A percentile compares a stretch with the other conserved stretches of the same genome.
Evolutionary conservation across 495 filamentous ascomycete species (phyloP).

Genomic region (Trichoderma virens): DNA sequence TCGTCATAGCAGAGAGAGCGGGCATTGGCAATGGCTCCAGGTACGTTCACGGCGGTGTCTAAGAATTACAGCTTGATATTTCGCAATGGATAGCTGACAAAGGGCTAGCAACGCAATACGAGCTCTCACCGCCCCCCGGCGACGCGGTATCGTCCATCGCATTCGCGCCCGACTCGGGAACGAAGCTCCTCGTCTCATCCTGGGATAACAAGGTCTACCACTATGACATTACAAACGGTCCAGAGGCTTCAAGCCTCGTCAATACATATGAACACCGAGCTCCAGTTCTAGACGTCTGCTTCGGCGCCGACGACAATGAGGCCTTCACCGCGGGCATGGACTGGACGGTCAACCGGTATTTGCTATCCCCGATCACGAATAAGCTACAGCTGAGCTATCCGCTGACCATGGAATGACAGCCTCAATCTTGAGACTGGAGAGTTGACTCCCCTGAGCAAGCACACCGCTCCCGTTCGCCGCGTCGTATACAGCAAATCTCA

Average conservation of each 20-base stretch:
- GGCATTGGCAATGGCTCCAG: slow-evolving; percentile 20
- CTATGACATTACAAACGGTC: slow-evolving; percentile 58
- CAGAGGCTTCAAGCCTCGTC: slow-evolving; percentile 53
- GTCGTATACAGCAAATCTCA: slow-evolving; percentile 59
- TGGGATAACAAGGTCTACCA: slow-evolving; percentile 92
- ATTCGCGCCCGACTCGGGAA: slow-evolving; percentile 65
- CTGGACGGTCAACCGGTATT: slow-evolving; percentile 68
- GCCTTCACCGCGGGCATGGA: slow-evolving; percentile 83
- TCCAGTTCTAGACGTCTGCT: slow-evolving; percentile 87
- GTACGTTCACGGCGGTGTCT: slow-evolving; percentile 13
- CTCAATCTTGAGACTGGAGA: slow-evolving; percentile 65
- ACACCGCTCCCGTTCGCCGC: slow-evolving; percentile 68
- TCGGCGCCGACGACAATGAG: slow-evolving; percentile 69
- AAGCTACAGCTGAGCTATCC: not conserved
- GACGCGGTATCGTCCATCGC: slow-evolving; percentile 82
- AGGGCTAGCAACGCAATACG: slow-evolving; percentile 52
- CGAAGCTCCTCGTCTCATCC: slow-evolving; percentile 75
- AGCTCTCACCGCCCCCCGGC: slow-evolving; percentile 66
- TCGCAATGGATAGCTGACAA: slow-evolving; percentile 13
- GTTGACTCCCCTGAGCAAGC: slow-evolving; percentile 68
- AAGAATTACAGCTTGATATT: not conserved
- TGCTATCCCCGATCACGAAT: not conserved
- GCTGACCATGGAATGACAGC: slow-evolving; percentile 32
- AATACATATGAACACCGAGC: slow-evolving; percentile 73
- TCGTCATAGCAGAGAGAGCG: not conserved